Evolutionary conservation across 305 asterid species (phyloP), one percentile per base, ranked within the genome.

Genomic region (Lippia alba): DNA sequence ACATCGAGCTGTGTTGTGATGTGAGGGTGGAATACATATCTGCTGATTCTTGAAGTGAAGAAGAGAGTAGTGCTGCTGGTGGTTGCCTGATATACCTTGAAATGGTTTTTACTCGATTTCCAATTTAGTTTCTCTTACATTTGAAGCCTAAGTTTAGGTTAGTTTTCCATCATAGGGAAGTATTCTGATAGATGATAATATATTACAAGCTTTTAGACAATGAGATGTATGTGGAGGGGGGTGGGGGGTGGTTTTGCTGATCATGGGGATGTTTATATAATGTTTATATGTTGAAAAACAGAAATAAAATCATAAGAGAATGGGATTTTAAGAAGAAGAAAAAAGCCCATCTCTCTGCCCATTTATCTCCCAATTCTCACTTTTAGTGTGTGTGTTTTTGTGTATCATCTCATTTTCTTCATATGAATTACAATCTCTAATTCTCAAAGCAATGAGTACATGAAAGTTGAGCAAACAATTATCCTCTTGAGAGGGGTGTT

Each of bases 1-100:
- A 80, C 96, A 46, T 56, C 83, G 2, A 85, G 97, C 66, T 93
- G 98, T 75, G 45, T 20, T 12, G 74, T 93, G 12, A 93, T 93
- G 98, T 91, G 91, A 89, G 61, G 34, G 33, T 30, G 66, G 12
- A 59, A 44, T 24, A 24, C 30, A 24, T 5, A 55, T 72, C 64
- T 18, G 16, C 54, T 2, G 74, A 44, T 34, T 61, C 48, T 55
- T 34, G 39, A 9, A 34, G 64, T 45, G 74, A 46, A 36, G 18
- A 56, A 33, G 68, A 56, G 44, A 48, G 58, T 64, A 9, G 67
- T 44, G 49, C 66, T 79, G 76, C 80, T 79, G 63, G 66, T 73
- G 75, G 71, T 82, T 82, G 82, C 9, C 67, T 74, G 46, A 69
- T 80, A 84, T 80, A 81, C 88, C 77, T 81, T 78, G 74, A 81